Base-by-base conservation (phyloP, 75 land plant genomes). In the Larix kaempferi region DNA sequence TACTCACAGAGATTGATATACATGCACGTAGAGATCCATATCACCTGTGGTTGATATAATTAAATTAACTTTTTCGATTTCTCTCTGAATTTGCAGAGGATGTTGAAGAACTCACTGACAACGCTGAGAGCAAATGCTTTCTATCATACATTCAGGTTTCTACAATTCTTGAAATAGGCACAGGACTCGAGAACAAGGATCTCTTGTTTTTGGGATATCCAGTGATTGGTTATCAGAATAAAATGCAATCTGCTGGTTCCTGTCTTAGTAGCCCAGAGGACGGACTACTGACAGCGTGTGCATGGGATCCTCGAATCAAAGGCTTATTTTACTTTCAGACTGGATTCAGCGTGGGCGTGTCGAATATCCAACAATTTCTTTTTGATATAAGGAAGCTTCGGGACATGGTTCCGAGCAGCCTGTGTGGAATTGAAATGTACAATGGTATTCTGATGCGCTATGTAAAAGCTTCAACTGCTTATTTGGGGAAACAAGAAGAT, bases 221-320 rank as follows among this genome's bases (percentile, higher is more conserved):
- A 3, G 90, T 92, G 8, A 66, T 92, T 4, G 94, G 94, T 3
- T 77, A 33, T 7, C 92, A 90, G 27, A 79, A 87, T 21, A 79
- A 82, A 60, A 82, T 92, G 82, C 94, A 92, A 75, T 81, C 90
- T 5, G 84, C 88, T 0, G 94, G 94, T 11, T 80, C 88, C 4
- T 92, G 92, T 65, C 62, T 79, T 55, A 81, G 84, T 65, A 75
- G 85, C 5, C 41, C 89, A 6, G 27, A 54, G 6, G 5, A 14
- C 0, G 73, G 78, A 21, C 49, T 61, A 0, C 63, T 71, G n/a
- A 63, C 23, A 41, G 26, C 80, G 5, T 92, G 92, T 74, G 82
- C 80, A 5, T 92, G 94, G 94, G 94, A 92, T 72, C 88, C 90
- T 16, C 80, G 92, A 59, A 78, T 81, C 76, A 80, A 88, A 11